Evolutionary conservation across 768 basidiomycete genomes (phyloP).

Genomic region (Aureoboletus auriporus): DNA sequence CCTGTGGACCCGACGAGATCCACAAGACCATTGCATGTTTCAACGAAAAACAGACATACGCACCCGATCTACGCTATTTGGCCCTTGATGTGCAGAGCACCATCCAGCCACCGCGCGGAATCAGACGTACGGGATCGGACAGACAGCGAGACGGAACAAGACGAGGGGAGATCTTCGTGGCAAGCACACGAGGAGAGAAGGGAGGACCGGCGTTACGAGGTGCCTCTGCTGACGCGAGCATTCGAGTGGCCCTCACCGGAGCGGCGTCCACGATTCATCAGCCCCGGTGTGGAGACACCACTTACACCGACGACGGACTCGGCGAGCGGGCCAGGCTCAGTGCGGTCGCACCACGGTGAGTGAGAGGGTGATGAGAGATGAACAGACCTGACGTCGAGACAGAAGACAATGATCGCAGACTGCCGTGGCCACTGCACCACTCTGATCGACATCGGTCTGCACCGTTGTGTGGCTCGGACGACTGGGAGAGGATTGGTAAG

Average conservation of each 20-base stretch:
- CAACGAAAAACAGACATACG: constrained; percentile 14
- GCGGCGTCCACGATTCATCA: constrained; percentile 11
- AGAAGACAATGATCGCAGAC: constrained; percentile 17
- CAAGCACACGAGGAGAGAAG: constrained; percentile 14
- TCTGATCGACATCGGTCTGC: constrained; percentile 25
- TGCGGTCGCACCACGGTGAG: constrained; percentile 20
- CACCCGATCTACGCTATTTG: constrained; percentile 14
- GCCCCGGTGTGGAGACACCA: constrained; percentile 9
- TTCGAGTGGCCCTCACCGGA: constrained; percentile 23
- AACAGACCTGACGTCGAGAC: constrained; percentile 6
- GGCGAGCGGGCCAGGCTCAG: constrained; percentile 3
- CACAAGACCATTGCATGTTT: constrained; percentile 13
- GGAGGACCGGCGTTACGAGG: constrained; percentile 14
- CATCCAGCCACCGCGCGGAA: constrained; percentile 13
- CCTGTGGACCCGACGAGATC: constrained; percentile 14
- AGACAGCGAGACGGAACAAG: constrained; percentile 41
- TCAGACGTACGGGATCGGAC: constrained; percentile 26
- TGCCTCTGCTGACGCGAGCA: constrained; percentile 16
- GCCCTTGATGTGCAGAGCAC: constrained; percentile 24
- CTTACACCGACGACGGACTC: constrained; percentile 14
- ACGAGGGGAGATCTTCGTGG: constrained; percentile 40
- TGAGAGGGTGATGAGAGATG: background rate
- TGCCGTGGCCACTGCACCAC: constrained; percentile 15
- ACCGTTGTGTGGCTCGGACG: constrained; percentile 22
- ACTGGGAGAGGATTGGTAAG: constrained; percentile 20